phyloP scores from a whole-genome alignment of 2,329 filamentous ascomycete genomes.

The Lojkania enalia region DNA sequence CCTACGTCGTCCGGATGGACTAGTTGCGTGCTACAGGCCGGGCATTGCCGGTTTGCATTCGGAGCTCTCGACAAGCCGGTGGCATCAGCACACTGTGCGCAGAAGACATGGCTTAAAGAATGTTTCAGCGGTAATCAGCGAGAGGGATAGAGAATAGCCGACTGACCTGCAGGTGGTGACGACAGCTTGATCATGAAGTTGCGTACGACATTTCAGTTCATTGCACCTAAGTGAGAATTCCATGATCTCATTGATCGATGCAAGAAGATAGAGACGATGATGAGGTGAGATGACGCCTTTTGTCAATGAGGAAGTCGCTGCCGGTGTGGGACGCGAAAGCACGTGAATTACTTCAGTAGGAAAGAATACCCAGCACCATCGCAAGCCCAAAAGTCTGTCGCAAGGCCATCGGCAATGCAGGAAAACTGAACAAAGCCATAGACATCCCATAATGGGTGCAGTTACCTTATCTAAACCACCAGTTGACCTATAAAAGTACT shows the following conservation, averaged over 20 bases:
- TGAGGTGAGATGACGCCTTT: no score
- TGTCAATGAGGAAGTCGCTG: no score
- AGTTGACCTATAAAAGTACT: constrained; percentile 61
- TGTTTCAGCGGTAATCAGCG: neutral
- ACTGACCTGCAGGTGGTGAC: constrained; percentile 86
- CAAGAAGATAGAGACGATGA: no score
- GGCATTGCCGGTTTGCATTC: constrained; percentile 64
- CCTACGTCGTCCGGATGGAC: constrained; percentile 75
- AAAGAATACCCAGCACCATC: no score
- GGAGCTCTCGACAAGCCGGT: constrained; percentile 63
- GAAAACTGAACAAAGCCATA: no score
- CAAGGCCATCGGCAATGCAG: no score
- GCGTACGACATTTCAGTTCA: constrained; percentile 71
- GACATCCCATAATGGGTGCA: no score
- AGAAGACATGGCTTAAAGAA: constrained; percentile 73
- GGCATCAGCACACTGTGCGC: constrained; percentile 69
- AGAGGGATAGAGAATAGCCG: neutral
- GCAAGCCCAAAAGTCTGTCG: no score
- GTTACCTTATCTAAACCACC: constrained; percentile 72
- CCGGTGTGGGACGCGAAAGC: no score
- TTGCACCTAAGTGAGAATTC: constrained; percentile 80
- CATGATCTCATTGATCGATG: no score
- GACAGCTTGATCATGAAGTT: constrained; percentile 71
- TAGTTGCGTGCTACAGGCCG: constrained; percentile 72
- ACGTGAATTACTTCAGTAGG: no score